A percentile compares a stretch with the other conserved stretches of the same genome.
These are phyloP conservation scores for Teunomyces tritomae DNA, from an alignment of 805 yeast species.

Conservation along the genomic window DNA sequence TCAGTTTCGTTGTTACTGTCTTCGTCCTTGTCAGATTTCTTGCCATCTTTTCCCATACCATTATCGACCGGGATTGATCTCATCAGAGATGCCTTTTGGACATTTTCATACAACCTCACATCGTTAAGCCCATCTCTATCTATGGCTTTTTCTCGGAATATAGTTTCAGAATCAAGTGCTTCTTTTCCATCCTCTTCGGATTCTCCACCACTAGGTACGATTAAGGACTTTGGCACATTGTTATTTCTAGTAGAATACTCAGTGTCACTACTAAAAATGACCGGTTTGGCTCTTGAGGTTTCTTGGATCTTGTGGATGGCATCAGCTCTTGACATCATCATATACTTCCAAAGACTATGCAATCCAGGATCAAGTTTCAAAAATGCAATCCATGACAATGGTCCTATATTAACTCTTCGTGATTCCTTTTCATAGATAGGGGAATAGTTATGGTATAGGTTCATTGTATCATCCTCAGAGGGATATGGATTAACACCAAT, in stretches of 20 bases:
- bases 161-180: constrained; percentile 12
- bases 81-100: not conserved
- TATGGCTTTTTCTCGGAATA: constrained; percentile 22
- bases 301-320: not conserved
- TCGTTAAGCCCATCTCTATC: constrained; percentile 24
- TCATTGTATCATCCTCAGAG: constrained; percentile 30
- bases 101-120: constrained; percentile 15
- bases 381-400: constrained; percentile 48
- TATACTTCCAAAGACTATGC: constrained; percentile 6
- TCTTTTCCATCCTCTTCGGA: not conserved
- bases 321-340: constrained; percentile 5
- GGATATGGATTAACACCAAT: constrained; percentile 24
- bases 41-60: not conserved
- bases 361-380: constrained; percentile 44
- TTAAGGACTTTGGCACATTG: not conserved
- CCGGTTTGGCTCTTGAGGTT: constrained; percentile 1
- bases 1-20: not conserved
- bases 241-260: not conserved
- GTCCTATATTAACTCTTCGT: constrained; percentile 49
- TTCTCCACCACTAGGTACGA: not conserved
- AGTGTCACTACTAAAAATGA: not conserved
- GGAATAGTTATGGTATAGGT: constrained; percentile 41
- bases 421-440: constrained; percentile 40
- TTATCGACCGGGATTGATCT: not conserved
- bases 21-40: not conserved